phyloP scores from a whole-genome alignment of 1,284 basidiomycete genomes.

The Amylostereum chailletii region DNA sequence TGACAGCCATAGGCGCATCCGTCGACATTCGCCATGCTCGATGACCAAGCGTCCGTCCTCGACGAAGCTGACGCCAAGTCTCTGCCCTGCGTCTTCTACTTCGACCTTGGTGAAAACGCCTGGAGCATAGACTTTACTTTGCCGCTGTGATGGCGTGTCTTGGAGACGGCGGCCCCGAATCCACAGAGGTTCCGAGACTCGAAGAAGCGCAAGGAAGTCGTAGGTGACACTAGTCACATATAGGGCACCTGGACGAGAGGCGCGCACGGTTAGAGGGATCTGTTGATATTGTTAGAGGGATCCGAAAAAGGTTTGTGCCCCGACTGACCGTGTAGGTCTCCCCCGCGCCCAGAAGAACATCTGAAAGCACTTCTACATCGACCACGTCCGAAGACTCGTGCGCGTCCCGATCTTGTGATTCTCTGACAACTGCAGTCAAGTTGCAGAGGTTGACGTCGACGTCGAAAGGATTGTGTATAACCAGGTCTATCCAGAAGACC shows the following conservation, averaged over 20 bases:
- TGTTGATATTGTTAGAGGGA: conserved; percentile 18
- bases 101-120: conserved; percentile 48
- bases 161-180: conserved; percentile 61
- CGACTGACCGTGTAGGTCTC: conserved; percentile 51
- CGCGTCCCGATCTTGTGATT: conserved; percentile 23
- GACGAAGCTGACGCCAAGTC: conserved; percentile 47
- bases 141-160: conserved; percentile 59
- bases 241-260: conserved; percentile 40
- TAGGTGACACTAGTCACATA: conserved; percentile 49
- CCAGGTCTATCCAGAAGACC: conserved; percentile 67
- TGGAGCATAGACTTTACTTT: conserved; percentile 55
- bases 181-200: conserved; percentile 50
- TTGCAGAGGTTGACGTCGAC: conserved; percentile 59
- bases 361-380: conserved; percentile 49
- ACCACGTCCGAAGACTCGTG: conserved; percentile 31
- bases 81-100: conserved; percentile 51
- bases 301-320: conserved; percentile 1
- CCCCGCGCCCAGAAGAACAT: conserved; percentile 45
- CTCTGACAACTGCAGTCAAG: conserved; percentile 44
- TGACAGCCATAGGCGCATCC: conserved; percentile 44
- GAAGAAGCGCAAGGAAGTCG: conserved; percentile 60
- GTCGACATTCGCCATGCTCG: conserved; percentile 53
- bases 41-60: conserved; percentile 43
- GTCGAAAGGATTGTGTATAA: conserved; percentile 60
- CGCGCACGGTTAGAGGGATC: conserved; percentile 57